These are phyloP conservation scores for Lecanosticta acicola DNA, from an alignment of 2,329 filamentous ascomycete species.

Conservation along the genomic window DNA sequence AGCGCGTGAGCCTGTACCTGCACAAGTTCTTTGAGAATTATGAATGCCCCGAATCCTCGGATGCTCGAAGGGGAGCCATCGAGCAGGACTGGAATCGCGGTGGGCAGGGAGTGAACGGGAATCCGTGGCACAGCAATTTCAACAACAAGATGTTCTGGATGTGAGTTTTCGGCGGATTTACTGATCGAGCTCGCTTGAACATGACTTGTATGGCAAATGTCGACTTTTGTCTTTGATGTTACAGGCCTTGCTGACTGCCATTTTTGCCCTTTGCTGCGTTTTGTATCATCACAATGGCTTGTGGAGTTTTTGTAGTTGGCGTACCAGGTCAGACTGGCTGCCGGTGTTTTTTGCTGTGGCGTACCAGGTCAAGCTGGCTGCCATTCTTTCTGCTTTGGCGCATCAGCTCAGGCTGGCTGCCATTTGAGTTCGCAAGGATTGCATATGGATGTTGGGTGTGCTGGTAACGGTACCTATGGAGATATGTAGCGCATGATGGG, in stretches of 20 bases:
- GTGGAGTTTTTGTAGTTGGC: not conserved
- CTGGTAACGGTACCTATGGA: not conserved
- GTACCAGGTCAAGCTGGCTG: conserved; percentile 5
- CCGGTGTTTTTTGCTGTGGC: not conserved
- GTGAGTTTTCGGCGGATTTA: conserved; percentile 6
- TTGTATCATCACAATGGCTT: too few relatives aligned
- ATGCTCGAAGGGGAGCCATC: not conserved
- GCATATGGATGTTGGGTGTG: not conserved
- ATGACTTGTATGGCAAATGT: too few relatives aligned
- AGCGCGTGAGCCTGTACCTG: conserved; percentile 31
- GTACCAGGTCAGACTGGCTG: conserved; percentile 5
- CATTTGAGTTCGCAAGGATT: not conserved
- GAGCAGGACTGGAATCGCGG: not conserved
- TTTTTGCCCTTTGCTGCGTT: too few relatives aligned
- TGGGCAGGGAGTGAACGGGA: conserved; percentile 2
- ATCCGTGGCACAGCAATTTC: conserved; percentile 27
- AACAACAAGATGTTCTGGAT: conserved; percentile 29
- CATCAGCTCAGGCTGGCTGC: not conserved
- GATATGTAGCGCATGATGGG: conserved; percentile 2
- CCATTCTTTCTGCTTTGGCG: not conserved
- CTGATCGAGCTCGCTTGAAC: too few relatives aligned
- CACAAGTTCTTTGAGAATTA: conserved; percentile 6
- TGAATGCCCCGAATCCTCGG: too few relatives aligned
- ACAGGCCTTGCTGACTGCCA: conserved; percentile 12
- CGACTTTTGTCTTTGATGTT: too few relatives aligned